phyloP scores from a whole-genome alignment of 2,329 filamentous ascomycete species.

The Stachybotrys echinatus region DNA sequence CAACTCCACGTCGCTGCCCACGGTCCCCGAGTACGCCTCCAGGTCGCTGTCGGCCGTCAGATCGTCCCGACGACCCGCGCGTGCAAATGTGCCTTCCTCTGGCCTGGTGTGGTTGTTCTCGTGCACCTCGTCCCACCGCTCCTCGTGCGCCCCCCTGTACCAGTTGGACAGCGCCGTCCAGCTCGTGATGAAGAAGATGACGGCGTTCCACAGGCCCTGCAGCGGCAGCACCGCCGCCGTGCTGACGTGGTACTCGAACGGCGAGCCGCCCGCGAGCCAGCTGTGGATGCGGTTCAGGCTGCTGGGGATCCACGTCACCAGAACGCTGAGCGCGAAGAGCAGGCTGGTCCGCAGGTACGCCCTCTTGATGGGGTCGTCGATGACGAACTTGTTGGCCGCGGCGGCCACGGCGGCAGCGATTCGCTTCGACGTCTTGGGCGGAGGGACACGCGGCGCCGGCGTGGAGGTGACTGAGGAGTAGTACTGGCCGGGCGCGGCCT shows the following conservation, averaged over 20 bases:
- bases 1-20: constrained; percentile 8
- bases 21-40: constrained; percentile 6
- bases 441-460: constrained; percentile 4
- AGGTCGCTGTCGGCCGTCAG: constrained; percentile 5
- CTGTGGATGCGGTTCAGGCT: constrained; percentile 71
- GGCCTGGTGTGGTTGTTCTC: not conserved
- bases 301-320: constrained; percentile 60
- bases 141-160: not conserved
- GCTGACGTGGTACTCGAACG: constrained; percentile 62
- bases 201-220: constrained; percentile 75
- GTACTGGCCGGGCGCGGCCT: constrained; percentile 20
- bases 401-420: constrained; percentile 16
- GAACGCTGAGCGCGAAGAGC: constrained; percentile 54
- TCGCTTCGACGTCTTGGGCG: constrained; percentile 7
- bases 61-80: not conserved
- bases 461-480: constrained; percentile 26
- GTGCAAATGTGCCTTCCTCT: not conserved
- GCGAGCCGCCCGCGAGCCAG: constrained; percentile 46
- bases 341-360: constrained; percentile 57
- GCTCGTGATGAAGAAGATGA: constrained; percentile 70
- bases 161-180: constrained; percentile 23
- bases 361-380: constrained; percentile 52
- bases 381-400: constrained; percentile 27
- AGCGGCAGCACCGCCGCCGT: constrained; percentile 69
- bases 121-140: not conserved